Evolutionary conservation across 2,329 filamentous ascomycete species (phyloP).

Genomic region (Alternaria consortialis): DNA sequence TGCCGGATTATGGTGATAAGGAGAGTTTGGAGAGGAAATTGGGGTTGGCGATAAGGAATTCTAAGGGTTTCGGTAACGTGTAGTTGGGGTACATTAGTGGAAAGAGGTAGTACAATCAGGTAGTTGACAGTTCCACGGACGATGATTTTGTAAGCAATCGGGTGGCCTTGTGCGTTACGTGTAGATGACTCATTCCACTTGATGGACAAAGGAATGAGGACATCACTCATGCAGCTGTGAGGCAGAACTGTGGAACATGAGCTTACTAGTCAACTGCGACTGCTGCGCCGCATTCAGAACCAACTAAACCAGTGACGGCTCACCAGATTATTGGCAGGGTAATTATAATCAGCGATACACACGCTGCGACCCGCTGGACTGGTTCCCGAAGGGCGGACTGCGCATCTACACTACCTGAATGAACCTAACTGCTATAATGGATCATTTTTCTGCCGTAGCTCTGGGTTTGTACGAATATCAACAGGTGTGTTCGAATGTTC

Average conservation of each 20-base stretch:
- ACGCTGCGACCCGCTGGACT: background rate
- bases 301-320: background rate
- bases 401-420: background rate
- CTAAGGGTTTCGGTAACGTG: constrained; percentile 78
- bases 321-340: background rate
- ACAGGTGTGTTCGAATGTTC: background rate
- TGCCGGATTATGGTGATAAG: constrained; percentile 81
- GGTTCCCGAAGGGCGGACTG: background rate
- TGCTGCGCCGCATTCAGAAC: background rate
- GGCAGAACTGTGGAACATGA: background rate
- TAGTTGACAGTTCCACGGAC: background rate
- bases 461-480: background rate
- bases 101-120: background rate
- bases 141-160: too few species aligned
- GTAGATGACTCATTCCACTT: background rate
- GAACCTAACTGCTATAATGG: background rate
- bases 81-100: constrained; percentile 12
- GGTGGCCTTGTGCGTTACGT: background rate
- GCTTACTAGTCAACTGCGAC: background rate
- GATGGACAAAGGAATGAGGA: background rate
- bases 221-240: background rate
- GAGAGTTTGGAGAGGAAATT: constrained; percentile 78
- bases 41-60: constrained; percentile 85
- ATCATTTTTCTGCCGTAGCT: background rate
- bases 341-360: background rate